Evolutionary conservation across 139 green algal genomes (phyloP).

Genomic region (Parachlorella kessleri): DNA sequence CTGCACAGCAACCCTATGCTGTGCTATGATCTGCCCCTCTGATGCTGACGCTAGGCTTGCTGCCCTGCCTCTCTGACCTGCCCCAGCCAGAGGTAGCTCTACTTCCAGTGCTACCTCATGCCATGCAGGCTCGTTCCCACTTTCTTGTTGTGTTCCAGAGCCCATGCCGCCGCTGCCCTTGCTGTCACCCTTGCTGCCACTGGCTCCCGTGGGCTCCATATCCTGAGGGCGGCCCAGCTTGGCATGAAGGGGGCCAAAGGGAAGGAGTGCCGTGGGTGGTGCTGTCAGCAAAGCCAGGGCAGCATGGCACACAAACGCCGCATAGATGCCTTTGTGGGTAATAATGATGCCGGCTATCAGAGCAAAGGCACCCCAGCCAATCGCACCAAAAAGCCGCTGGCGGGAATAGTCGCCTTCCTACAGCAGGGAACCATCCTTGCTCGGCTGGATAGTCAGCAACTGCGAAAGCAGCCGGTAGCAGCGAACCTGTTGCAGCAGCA

Average conservation of each 20-base stretch:
- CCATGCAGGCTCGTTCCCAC: background rate
- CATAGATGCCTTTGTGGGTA: slow-evolving; percentile 1
- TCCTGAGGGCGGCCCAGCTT: too few relatives aligned
- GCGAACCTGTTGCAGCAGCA: too few relatives aligned
- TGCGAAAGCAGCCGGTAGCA: too few relatives aligned
- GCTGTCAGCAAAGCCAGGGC: background rate
- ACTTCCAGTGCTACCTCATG: background rate
- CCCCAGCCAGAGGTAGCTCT: background rate
- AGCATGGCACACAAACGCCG: slow-evolving; percentile 29
- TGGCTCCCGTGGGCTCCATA: background rate
- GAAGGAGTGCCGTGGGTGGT: slow-evolving; percentile 14
- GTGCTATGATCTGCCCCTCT: too few relatives aligned
- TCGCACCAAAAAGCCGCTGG: slow-evolving; percentile 41
- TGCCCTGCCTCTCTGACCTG: background rate
- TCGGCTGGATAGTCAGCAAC: too few relatives aligned
- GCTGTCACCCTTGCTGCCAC: background rate
- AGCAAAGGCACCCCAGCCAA: slow-evolving; percentile 43
- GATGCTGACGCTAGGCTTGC: background rate
- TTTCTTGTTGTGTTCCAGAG: background rate
- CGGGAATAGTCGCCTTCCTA: slow-evolving; percentile 26
- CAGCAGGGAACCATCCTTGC: too few relatives aligned
- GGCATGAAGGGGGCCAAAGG: slow-evolving; percentile 29
- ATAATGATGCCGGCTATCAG: slow-evolving; percentile 21
- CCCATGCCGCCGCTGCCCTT: background rate
- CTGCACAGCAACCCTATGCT: too few relatives aligned